phyloP scores from a whole-genome alignment of 352 stramenopile species.

The Phytophthora pini region DNA sequence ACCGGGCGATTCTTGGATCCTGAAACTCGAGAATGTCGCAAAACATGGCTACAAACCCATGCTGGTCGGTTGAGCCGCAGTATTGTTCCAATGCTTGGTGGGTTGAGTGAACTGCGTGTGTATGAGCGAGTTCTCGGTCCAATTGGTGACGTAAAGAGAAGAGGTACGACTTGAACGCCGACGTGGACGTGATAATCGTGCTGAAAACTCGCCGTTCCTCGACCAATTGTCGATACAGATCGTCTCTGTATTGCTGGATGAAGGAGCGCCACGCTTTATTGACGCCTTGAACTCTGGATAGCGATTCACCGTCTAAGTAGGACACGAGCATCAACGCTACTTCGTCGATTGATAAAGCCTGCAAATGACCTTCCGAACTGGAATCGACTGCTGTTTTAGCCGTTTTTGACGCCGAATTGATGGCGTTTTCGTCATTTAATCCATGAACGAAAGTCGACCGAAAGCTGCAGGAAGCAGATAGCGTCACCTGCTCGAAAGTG shows the following conservation, averaged over 20 bases:
- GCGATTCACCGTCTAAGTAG: conserved; percentile 56
- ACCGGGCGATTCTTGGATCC: conserved; percentile 57
- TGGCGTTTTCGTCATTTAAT: not conserved
- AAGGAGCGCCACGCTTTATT: conserved; percentile 50
- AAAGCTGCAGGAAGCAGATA: conserved; percentile 28
- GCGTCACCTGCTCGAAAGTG: conserved; percentile 16
- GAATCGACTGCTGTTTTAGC: not conserved
- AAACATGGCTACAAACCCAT: conserved; percentile 83
- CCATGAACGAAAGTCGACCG: conserved; percentile 35
- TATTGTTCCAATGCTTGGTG: conserved; percentile 62
- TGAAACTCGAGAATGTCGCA: conserved; percentile 78
- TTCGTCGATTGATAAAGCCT: conserved; percentile 45
- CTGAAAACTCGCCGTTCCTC: conserved; percentile 38
- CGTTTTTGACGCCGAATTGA: not conserved
- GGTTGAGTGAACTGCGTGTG: conserved; percentile 39
- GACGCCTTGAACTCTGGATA: conserved; percentile 51
- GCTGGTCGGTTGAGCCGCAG: conserved; percentile 51
- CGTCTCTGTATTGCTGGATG: conserved; percentile 43
- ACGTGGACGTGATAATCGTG: conserved; percentile 49
- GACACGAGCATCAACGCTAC: conserved; percentile 59
- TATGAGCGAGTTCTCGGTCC: conserved; percentile 58
- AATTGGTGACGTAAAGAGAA: conserved; percentile 50
- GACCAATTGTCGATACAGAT: conserved; percentile 50
- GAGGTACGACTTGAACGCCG: conserved; percentile 62
- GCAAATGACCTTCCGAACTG: conserved; percentile 23